Base-by-base conservation (phyloP, 2,329 filamentous ascomycete genomes). In the Hypoxylon sp. region DNA sequence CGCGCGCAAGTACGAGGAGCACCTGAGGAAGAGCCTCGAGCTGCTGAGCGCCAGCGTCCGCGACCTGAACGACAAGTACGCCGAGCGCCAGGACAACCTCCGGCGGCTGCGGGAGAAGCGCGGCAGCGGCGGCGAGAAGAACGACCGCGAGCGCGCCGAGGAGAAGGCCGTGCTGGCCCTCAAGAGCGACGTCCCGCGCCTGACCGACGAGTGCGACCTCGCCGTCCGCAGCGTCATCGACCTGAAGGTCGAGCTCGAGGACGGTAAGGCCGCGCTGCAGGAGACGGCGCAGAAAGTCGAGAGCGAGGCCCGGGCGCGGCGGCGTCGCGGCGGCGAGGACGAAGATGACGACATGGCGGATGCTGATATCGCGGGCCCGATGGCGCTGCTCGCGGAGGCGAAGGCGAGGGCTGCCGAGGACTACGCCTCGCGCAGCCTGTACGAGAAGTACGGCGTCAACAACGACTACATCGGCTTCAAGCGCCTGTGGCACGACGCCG, bases 401-500 rank as follows among this genome's bases (percentile, higher is more conserved):
- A 78, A 78, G 28, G 72, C 76, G 28, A 66, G 75, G 32, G 82
- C 82, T 56, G 72, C 75, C 0, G 71, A 70, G 9, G 80, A 82
- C 40, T 87, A 87, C 72, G 75, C 74, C 0, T 66, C 71, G 1
- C 75, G 83, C 68, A 77, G 72, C 33, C 72, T 79, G 48, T 75
- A 83, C 62, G 75, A 84, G 68, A 82, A 83, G 24, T 89, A 88
- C 71, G 85, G 80, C 3, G 69, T 80, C 11, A 81, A 88, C 75
- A 88, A 88, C 72, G 84, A 87, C 71, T 89, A 89, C 71, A 81
- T 83, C 60, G 76, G 78, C n/a, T 88, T 89, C 80, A 87, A 86
- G 74, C 83, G 83, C 70, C 75, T 83, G 22, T 86, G 85, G 84
- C 85, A 88, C 74, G 83, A 86, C 64, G 82, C 84, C 4, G 75